These are phyloP conservation scores for Boletus rubroflammeus DNA, from an alignment of 768 basidiomycete species.

Conservation along the genomic window DNA sequence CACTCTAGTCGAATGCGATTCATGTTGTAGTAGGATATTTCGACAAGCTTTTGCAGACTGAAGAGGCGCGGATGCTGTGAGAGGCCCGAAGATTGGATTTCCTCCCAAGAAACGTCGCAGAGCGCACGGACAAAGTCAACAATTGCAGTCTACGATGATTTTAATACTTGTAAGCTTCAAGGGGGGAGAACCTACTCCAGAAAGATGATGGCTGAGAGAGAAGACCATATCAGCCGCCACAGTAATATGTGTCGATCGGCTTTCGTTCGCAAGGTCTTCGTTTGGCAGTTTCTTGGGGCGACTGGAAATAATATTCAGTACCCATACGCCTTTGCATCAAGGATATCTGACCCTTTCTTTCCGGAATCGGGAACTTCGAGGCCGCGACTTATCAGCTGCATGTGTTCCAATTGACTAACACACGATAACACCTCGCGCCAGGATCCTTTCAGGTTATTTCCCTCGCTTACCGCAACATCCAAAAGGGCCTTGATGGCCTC, in stretches of 20 bases:
- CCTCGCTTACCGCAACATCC: conserved; percentile 94
- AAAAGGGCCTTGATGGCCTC: conserved; percentile 95
- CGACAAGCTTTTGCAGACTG: conserved; percentile 96
- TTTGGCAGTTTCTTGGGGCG: conserved; percentile 62
- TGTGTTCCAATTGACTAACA: conserved; percentile 96
- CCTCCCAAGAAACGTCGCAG: conserved; percentile 98
- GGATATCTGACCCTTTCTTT: conserved; percentile 67
- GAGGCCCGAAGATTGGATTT: conserved; percentile 94
- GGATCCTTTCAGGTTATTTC: conserved; percentile 90
- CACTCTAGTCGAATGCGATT: conserved; percentile 95
- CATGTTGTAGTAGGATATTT: conserved; percentile 99
- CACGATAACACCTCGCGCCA: conserved; percentile 97
- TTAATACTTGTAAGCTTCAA: conserved; percentile 7
- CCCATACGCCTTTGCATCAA: neutral
- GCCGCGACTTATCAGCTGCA: conserved; percentile 95
- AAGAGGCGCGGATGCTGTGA: conserved; percentile 94
- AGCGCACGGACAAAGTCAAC: conserved; percentile 96
- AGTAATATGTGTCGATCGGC: conserved; percentile 95
- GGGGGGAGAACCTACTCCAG: conserved; percentile 65
- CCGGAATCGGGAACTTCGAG: conserved; percentile 77
- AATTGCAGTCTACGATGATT: conserved; percentile 72
- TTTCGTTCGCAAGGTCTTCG: conserved; percentile 95
- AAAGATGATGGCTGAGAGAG: conserved; percentile 89
- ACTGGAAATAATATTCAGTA: conserved; percentile 26
- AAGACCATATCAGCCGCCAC: conserved; percentile 99